phyloP scores from a whole-genome alignment of 169 alveolate genomes.

The Eimeria praecox region DNA sequence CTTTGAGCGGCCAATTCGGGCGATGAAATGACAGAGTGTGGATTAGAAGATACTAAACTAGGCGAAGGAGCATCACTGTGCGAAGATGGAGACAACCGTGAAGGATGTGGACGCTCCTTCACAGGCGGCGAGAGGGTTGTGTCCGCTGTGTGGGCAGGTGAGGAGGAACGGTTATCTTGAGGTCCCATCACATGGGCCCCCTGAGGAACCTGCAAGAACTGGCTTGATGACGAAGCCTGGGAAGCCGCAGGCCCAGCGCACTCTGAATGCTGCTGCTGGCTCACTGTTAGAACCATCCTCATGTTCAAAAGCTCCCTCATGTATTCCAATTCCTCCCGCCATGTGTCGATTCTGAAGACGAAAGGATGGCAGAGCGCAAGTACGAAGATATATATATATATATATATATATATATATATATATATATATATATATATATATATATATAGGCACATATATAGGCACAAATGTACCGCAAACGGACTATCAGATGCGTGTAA shows the following conservation, averaged over 20 bases:
- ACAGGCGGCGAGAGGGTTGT: neutral
- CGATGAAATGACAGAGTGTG: constrained; percentile 4
- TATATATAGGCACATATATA: no score
- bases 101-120: neutral
- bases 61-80: constrained; percentile 20
- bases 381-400: neutral
- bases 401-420: no score
- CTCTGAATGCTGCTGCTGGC: constrained; percentile 34
- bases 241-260: neutral
- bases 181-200: neutral
- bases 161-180: constrained; percentile 1
- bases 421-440: no score
- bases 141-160: neutral
- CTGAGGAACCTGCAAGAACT: constrained; percentile 32
- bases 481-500: neutral
- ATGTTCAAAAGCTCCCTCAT: constrained; percentile 52
- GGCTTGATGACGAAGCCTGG: constrained; percentile 17
- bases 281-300: constrained; percentile 52
- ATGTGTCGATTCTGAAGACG: constrained; percentile 39
- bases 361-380: neutral
- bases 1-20: constrained; percentile 37
- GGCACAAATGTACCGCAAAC: neutral
- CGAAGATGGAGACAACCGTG: constrained; percentile 6
- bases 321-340: constrained; percentile 57
- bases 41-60: neutral